phyloP scores from a whole-genome alignment of 1,284 basidiomycete genomes.

The Trichosporon asahii region DNA sequence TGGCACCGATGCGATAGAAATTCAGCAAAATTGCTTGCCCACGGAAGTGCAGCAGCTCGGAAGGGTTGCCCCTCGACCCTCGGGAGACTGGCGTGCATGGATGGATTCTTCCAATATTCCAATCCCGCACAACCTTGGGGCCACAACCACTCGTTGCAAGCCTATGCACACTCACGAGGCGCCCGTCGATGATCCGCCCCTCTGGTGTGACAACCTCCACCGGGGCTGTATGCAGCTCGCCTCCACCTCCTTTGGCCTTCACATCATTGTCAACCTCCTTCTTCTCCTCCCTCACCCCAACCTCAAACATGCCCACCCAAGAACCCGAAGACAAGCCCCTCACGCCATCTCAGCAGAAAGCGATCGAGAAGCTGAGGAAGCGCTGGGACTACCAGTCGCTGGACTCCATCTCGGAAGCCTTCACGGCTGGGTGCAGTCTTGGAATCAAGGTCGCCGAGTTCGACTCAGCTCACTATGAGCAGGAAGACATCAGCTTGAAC shows the following conservation, averaged over 20 bases:
- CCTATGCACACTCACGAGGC: not conserved
- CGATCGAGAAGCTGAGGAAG: not conserved
- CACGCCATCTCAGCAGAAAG: not conserved
- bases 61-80: too few relatives aligned
- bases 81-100: too few relatives aligned
- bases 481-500: not conserved
- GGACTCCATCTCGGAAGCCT: not conserved
- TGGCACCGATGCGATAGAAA: too few relatives aligned
- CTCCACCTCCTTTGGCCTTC: not conserved
- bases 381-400: not conserved
- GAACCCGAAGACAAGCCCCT: not conserved
- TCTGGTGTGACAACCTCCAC: not conserved
- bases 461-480: not conserved
- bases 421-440: not conserved
- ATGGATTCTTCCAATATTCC: too few relatives aligned
- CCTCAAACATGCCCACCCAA: not conserved
- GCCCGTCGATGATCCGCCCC: not conserved
- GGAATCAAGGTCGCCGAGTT: not conserved
- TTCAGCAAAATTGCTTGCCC: too few relatives aligned
- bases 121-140: too few relatives aligned
- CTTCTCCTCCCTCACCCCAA: too few relatives aligned
- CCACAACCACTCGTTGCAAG: too few relatives aligned
- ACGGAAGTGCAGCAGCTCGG: too few relatives aligned
- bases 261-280: not conserved
- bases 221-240: too few relatives aligned